Evolutionary conservation across 2,329 filamentous ascomycete species (phyloP).

Genomic region (Gyromitra esculenta): DNA sequence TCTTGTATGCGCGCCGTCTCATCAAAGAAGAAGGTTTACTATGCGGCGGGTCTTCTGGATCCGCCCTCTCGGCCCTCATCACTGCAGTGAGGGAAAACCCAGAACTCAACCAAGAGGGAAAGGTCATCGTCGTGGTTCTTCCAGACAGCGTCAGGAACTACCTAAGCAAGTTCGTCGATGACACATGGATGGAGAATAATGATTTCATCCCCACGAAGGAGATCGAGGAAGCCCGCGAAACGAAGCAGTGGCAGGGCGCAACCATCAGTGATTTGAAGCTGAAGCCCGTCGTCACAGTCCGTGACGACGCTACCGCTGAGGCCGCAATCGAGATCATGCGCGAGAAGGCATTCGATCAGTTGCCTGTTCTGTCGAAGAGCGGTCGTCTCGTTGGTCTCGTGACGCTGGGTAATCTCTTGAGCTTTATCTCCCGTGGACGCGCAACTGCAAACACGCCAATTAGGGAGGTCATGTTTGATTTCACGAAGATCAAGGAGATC

Average conservation of each 20-base stretch:
- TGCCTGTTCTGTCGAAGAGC: slow-evolving; percentile 79
- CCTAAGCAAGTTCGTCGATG: slow-evolving; percentile 97
- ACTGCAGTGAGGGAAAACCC: slow-evolving; percentile 70
- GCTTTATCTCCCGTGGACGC: slow-evolving; percentile 84
- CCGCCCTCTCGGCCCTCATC: slow-evolving; percentile 83
- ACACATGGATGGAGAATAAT: slow-evolving; percentile 98
- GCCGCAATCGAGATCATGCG: slow-evolving; percentile 98
- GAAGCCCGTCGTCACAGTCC: slow-evolving; percentile 90
- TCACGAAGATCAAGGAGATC: slow-evolving; percentile 84
- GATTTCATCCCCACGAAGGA: slow-evolving; percentile 75
- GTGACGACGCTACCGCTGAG: slow-evolving; percentile 75
- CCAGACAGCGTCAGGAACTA: slow-evolving; percentile 98
- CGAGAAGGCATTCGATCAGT: slow-evolving; percentile 96
- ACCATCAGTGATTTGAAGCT: slow-evolving; percentile 85
- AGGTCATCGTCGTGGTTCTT: slow-evolving; percentile 88
- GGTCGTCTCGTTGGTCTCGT: slow-evolving; percentile 87
- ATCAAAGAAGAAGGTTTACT: slow-evolving; percentile 95
- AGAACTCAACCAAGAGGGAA: slow-evolving; percentile 81
- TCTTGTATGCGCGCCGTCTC: slow-evolving; percentile 85
- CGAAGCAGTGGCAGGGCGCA: slow-evolving; percentile 73
- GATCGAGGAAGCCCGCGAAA: slow-evolving; percentile 60
- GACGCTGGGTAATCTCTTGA: slow-evolving; percentile 92
- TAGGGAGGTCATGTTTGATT: slow-evolving; percentile 95
- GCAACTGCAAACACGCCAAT: slow-evolving; percentile 78
- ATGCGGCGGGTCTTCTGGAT: slow-evolving; percentile 92